Conservation (phyloP, 352 stramenopile species). For the Phytophthora hibernalis region DNA sequence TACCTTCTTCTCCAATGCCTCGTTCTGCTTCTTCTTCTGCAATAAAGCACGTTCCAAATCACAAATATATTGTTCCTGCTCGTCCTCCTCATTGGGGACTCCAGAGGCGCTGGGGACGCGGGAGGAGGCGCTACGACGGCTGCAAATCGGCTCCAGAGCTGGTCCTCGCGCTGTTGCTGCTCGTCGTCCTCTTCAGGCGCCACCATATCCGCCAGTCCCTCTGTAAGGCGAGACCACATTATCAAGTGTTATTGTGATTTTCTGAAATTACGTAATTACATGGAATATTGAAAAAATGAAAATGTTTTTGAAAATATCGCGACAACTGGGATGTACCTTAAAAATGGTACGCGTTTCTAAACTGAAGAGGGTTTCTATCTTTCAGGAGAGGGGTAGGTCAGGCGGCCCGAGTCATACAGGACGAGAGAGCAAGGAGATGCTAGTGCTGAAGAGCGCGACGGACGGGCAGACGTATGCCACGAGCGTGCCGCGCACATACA, state of each 20-base stretch:
- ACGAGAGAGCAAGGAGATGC: too few species aligned
- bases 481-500: too few species aligned
- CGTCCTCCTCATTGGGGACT: slow-evolving; percentile 50
- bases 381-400: too few species aligned
- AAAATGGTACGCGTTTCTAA: too few species aligned
- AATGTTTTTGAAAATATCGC: too few species aligned
- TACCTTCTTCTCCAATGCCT: slow-evolving; percentile 59
- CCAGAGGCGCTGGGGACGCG: neutral
- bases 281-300: neutral
- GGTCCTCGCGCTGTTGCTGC: slow-evolving; percentile 35
- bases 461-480: too few species aligned
- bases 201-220: slow-evolving; percentile 74
- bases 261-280: neutral
- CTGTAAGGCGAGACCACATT: slow-evolving; percentile 78
- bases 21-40: slow-evolving; percentile 81
- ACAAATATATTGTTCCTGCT: slow-evolving; percentile 83
- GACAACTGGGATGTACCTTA: too few species aligned
- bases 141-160: slow-evolving; percentile 51
- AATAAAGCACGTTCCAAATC: slow-evolving; percentile 77
- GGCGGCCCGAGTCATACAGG: too few species aligned
- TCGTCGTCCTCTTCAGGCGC: slow-evolving; percentile 51
- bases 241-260: neutral
- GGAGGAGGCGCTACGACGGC: slow-evolving; percentile 57
- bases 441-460: too few species aligned
- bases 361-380: too few species aligned